phyloP scores from a whole-genome alignment of 2,329 filamentous ascomycete genomes.

The Coniella vitis region DNA sequence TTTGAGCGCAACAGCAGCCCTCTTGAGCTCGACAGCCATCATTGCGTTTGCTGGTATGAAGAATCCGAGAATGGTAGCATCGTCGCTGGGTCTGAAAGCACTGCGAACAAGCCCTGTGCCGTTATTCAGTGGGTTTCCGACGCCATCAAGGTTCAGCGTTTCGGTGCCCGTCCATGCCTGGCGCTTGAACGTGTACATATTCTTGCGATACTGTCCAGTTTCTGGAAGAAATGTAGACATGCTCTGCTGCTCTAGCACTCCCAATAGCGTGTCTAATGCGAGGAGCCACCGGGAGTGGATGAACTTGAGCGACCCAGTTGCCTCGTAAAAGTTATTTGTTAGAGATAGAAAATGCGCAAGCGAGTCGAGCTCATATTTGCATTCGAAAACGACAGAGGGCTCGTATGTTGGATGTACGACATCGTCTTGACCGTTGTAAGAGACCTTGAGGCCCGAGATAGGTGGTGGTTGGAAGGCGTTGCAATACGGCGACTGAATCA shows the following conservation, averaged over 20 bases:
- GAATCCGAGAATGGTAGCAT: slow-evolving; percentile 89
- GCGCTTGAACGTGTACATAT: slow-evolving; percentile 84
- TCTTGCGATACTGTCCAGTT: slow-evolving; percentile 57
- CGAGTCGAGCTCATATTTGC: slow-evolving; percentile 98
- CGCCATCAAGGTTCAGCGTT: slow-evolving; percentile 72
- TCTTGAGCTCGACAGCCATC: slow-evolving; percentile 83
- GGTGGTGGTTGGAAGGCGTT: slow-evolving; percentile 96
- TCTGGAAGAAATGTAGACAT: slow-evolving; percentile 69
- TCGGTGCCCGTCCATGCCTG: slow-evolving; percentile 78
- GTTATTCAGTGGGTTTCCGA: slow-evolving; percentile 84
- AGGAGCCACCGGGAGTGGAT: slow-evolving; percentile 70
- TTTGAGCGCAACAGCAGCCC: slow-evolving; percentile 63
- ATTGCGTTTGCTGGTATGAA: slow-evolving; percentile 95
- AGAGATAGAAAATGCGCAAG: slow-evolving; percentile 85
- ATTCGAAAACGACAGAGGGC: slow-evolving; percentile 82
- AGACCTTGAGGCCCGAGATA: slow-evolving; percentile 65
- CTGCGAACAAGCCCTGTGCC: slow-evolving; percentile 83
- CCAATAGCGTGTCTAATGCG: slow-evolving; percentile 68
- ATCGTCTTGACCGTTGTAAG: slow-evolving; percentile 76
- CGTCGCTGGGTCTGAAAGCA: slow-evolving; percentile 90
- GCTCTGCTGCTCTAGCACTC: slow-evolving; percentile 72
- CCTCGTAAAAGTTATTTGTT: slow-evolving; percentile 76
- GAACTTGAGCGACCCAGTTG: slow-evolving; percentile 73
- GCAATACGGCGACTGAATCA: slow-evolving; percentile 93
- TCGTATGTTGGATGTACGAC: slow-evolving; percentile 82